Percentiles rank a stretch among this genome's conserved stretches.
These are phyloP conservation scores for Tylopilus sp. DNA, from an alignment of 768 basidiomycete species.

Conservation along the genomic window DNA sequence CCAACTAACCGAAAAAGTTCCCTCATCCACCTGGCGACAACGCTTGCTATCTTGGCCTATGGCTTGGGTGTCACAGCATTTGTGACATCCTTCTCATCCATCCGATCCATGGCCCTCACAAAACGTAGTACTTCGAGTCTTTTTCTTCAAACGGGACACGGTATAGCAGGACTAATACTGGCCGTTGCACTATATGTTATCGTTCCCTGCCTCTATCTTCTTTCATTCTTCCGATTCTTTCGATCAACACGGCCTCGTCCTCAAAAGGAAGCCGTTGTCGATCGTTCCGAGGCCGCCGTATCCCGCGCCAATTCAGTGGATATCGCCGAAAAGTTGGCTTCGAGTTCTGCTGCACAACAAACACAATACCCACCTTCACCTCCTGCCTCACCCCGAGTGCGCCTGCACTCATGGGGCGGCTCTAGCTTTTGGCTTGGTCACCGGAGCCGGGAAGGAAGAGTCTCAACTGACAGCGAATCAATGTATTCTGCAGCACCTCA, in stretches of 20 bases:
- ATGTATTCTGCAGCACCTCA: constrained; percentile 33
- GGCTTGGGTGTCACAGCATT: constrained; percentile 62
- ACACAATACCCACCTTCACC: constrained; percentile 31
- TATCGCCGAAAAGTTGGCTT: constrained; percentile 40
- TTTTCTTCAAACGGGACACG: constrained; percentile 57
- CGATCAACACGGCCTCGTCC: constrained; percentile 8
- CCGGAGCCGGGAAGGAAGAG: constrained; percentile 34
- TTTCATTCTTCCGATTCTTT: constrained; percentile 21
- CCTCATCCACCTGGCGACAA: constrained; percentile 35
- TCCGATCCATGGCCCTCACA: constrained; percentile 28
- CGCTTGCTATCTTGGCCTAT: constrained; percentile 47
- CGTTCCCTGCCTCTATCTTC: constrained; percentile 41
- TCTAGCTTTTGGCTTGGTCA: constrained; percentile 35
- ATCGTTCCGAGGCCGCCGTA: constrained; percentile 22
- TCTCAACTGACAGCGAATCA: constrained; percentile 39
- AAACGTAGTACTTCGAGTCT: constrained; percentile 32
- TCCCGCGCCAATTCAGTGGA: constrained; percentile 39
- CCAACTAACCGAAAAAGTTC: constrained; percentile 21
- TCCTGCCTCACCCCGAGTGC: constrained; percentile 29
- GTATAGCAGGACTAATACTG: constrained; percentile 60
- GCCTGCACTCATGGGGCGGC: constrained; percentile 38
- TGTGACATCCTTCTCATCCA: constrained; percentile 59
- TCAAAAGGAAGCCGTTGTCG: constrained; percentile 18
- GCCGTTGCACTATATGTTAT: constrained; percentile 59
- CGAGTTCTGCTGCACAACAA: constrained; percentile 24